Evolutionary conservation across 257 asterid species (phyloP).

Genomic region (Solanum dulcamara): DNA sequence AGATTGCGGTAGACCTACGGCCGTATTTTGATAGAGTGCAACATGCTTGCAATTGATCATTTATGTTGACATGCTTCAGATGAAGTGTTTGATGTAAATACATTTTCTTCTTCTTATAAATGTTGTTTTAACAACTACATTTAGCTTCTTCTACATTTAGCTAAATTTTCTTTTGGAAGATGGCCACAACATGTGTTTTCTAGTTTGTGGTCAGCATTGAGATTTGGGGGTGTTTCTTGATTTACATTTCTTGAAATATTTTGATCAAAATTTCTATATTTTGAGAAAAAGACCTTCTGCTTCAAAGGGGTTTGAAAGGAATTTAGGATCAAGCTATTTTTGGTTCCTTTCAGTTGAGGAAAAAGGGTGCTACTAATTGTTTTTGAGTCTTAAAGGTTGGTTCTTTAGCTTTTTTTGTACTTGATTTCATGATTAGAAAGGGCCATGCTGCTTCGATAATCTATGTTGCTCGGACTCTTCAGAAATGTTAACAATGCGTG

Average conservation of each 20-base stretch:
- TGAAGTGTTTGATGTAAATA: too few species aligned
- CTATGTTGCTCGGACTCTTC: too few species aligned
- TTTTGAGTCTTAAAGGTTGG: slow-evolving; percentile 28
- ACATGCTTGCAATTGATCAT: too few species aligned
- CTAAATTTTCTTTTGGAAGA: background rate
- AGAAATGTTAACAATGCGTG: too few species aligned
- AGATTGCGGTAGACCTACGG: too few species aligned
- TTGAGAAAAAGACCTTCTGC: background rate
- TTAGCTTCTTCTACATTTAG: too few species aligned
- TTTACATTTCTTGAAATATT: background rate
- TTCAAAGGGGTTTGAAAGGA: background rate
- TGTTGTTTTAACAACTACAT: too few species aligned
- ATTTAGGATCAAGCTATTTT: slow-evolving; percentile 10
- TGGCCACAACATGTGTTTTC: too few species aligned
- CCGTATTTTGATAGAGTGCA: too few species aligned
- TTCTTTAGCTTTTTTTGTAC: slow-evolving; percentile 3
- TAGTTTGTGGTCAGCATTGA: background rate
- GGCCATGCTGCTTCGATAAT: background rate
- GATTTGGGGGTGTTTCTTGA: background rate
- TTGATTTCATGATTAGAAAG: background rate
- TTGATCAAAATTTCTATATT: background rate
- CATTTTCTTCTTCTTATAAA: too few species aligned
- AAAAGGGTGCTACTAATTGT: slow-evolving; percentile 7
- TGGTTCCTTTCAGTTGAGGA: slow-evolving; percentile 19
- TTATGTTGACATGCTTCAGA: too few species aligned